Percentiles rank a stretch among this genome's conserved stretches.
Evolutionary conservation across 176 grass and related monocot genomes (phyloP).

Genomic region (Otatea glauca): DNA sequence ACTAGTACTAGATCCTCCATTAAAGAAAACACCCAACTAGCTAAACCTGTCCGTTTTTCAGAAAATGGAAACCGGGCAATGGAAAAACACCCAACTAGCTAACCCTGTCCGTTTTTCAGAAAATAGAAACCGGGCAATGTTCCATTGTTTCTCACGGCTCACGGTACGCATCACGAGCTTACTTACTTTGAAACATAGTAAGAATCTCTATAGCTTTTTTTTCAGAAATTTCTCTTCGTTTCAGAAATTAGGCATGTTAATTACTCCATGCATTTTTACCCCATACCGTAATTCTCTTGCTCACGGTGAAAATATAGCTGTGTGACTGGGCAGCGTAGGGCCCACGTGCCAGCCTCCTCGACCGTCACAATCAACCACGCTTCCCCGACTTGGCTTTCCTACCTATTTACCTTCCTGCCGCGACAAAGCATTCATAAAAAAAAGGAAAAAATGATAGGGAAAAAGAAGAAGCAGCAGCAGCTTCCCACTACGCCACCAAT

Average conservation of each 20-base stretch:
- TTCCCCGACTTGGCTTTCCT: neutral
- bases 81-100: neutral
- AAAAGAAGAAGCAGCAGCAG: neutral
- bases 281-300: neutral
- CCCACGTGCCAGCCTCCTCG: neutral
- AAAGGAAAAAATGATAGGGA: neutral
- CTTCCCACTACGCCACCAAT: constrained; percentile 23
- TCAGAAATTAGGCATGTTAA: constrained; percentile 10
- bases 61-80: neutral
- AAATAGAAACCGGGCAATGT: neutral
- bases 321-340: neutral
- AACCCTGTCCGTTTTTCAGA: neutral
- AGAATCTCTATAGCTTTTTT: neutral
- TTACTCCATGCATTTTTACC: neutral
- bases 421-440: neutral
- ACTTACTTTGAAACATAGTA: neutral
- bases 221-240: neutral
- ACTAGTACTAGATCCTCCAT: neutral
- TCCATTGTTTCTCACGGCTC: neutral
- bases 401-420: neutral
- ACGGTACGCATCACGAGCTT: neutral
- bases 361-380: constrained; percentile 24
- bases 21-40: no score
- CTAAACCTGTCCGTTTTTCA: neutral
- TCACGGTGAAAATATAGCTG: neutral